Base-by-base conservation (phyloP, 2,329 filamentous ascomycete species). In the Ceratocystis cacaofunesta region DNA sequence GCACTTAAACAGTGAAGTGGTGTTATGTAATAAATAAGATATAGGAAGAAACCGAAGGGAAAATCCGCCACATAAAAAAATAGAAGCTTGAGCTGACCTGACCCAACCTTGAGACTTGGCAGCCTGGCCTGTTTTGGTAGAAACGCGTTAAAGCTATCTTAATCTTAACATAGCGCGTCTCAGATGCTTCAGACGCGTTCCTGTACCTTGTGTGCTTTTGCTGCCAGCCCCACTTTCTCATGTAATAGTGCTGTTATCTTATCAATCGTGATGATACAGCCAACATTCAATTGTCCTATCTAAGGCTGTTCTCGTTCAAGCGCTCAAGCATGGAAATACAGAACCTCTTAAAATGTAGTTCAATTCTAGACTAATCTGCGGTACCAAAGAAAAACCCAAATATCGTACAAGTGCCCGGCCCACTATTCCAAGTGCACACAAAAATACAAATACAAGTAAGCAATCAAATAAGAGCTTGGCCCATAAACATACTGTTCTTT, bases 401-500 rank as follows among this genome's bases (percentile, higher is more conserved):
- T 61, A 58, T 58, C 55, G 55, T 58, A 58, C 55, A 50, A 62
- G 28, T 10, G 36, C 15, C 15, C 30, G n/a, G 30, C 32, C 30
- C 12, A 4, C 41, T 6, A 46, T n/a, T 15, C 15, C 30, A 62
- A 48, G 22, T 41, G n/a, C 19, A 52, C 3, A 25, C 17, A 25
- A 8, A 50, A 25, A 19, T 19, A 50, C 48, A 50, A 50, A 50
- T 25, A 52, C 60, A 46, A 58, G 5, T 30, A 58, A 12, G 2
- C 22, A 22, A 30, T 70, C 80, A 90, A 67, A 91, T 88, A 71
- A 92, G 77, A 50, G 88, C 88, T 73, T 90, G 86, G 62, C 88
- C 88, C 77, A 85, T 88, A 72, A 85, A 91, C 88, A 92, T 92
- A 69, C 86, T 94, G 72, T 94, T 88, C 75, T 90, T 88, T 25